Conservation (phyloP, 768 basidiomycete genomes). For the Tricholoma furcatifolium region DNA sequence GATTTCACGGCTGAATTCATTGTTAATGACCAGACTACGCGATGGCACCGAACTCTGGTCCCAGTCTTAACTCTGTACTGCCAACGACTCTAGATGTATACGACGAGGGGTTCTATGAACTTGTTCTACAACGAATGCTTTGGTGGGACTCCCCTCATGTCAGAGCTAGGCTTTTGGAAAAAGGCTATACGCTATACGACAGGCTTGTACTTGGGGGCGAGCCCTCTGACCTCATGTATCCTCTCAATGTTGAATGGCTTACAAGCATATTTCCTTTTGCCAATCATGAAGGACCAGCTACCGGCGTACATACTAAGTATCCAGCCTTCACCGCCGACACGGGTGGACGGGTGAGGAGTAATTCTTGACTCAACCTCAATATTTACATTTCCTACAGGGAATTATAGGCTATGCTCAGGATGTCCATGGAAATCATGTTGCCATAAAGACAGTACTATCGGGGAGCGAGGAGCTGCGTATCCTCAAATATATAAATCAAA, state of each 20-base stretch:
- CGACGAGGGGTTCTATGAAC: background rate
- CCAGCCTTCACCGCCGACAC: background rate
- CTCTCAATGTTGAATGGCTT: background rate
- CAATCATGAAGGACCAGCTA: background rate
- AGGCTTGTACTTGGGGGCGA: background rate
- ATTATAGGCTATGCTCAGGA: conserved; percentile 6
- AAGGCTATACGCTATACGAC: background rate
- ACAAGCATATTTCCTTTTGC: conserved; percentile 1
- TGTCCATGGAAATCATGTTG: conserved; percentile 3
- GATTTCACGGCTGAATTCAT: too few relatives aligned
- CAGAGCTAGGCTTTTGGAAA: background rate
- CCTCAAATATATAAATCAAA: background rate
- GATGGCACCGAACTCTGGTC: too few relatives aligned
- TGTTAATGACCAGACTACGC: too few relatives aligned
- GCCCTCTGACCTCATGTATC: background rate
- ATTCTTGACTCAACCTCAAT: background rate
- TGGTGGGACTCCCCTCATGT: conserved; percentile 1
- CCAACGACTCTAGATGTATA: background rate
- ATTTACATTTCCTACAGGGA: background rate
- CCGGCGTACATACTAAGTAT: background rate
- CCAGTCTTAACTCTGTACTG: background rate
- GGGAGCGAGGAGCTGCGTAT: conserved; percentile 2
- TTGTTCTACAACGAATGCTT: background rate
- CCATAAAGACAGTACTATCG: conserved; percentile 3
- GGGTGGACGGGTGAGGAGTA: background rate